Evolutionary conservation across 2,329 filamentous ascomycete species (phyloP).

Genomic region (Aspergillus fischeri): DNA sequence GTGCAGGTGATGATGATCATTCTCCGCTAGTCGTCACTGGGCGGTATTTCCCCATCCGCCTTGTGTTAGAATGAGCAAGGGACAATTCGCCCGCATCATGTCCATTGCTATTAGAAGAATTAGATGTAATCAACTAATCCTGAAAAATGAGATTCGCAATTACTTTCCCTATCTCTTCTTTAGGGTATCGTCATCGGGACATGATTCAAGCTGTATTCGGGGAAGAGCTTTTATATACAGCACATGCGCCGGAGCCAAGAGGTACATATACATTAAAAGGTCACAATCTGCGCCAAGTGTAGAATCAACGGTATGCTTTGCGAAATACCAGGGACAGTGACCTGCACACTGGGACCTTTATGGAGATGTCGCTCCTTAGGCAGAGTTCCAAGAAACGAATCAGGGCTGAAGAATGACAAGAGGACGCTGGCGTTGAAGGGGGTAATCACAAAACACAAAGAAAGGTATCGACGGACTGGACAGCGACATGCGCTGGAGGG

Average conservation of each 20-base stretch:
- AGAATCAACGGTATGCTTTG: constrained; percentile 16
- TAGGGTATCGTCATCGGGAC: constrained; percentile 5
- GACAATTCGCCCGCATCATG: not conserved
- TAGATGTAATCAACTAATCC: not conserved
- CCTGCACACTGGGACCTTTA: constrained; percentile 17
- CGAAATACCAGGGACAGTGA: constrained; percentile 17
- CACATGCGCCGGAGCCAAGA: constrained; percentile 20
- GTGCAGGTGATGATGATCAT: not conserved
- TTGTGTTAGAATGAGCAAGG: not conserved
- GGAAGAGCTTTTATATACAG: constrained; percentile 30
- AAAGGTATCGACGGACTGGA: constrained; percentile 12
- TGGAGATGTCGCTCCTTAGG: constrained; percentile 17
- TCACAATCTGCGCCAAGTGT: constrained; percentile 15
- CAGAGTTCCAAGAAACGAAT: constrained; percentile 20
- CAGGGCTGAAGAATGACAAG: constrained; percentile 17
- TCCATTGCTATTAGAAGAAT: not conserved
- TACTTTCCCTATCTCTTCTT: constrained; percentile 3
- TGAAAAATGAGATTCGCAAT: not conserved
- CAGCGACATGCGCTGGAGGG: not conserved
- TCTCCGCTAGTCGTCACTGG: not conserved
- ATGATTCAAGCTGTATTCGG: constrained; percentile 18
- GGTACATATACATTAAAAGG: constrained; percentile 30
- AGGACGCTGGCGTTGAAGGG: constrained; percentile 9
- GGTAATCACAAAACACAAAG: constrained; percentile 9
- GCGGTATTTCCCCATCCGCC: not conserved